Evolutionary conservation across 179 eudicot species (phyloP), one percentile per base, ranked within the genome.

Genomic region (Patellifolia procumbens): DNA sequence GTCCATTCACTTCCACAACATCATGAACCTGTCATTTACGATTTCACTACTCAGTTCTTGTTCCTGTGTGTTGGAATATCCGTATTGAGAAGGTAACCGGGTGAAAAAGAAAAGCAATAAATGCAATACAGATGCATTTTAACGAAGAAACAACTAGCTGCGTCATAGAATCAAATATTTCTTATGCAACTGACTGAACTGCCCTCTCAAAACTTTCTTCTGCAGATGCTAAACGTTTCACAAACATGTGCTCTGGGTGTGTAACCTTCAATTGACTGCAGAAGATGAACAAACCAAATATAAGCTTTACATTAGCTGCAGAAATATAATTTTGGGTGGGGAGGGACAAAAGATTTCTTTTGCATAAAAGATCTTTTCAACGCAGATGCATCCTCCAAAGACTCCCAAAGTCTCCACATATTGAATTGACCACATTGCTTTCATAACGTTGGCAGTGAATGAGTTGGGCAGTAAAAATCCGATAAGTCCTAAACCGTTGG

Each of bases 161-260:
- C 22, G 28, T 26, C 2, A 48, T 29, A 28, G 71, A 67, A 64
- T 22, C 29, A 68, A 37, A 35, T 4, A 1, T 48, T 45, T 32
- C 66, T 90, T 86, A 91, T 28, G 87, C 92, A 79, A 89, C 79
- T 24, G 93, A 80, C 73, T 93, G 97, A 17, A 86, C 77, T 45
- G 98, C 98, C 83, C 98, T 86, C 76, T 94, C 98, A 63, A 94
- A 94, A 77, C 74, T 85, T 77, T 92, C 97, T 83, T 94, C 98
- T 2, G 97, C 93, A 29, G 88, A 46, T 3, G 92, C 73, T 64
- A 85, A 69, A 7, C 96, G 97, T 77, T 89, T 90, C 74, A 92
- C 88, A 28, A 92, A 90, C 85, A 82, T 77, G 85, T 93, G 98
- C 11, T 93, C 92, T 61, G 97, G 93, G 73, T 93, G 88, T 15